Percentiles rank a stretch among this genome's conserved stretches.
These are phyloP conservation scores for Fusarium tuaranense DNA, from an alignment of 2,329 filamentous ascomycete genomes.

Conservation along the genomic window DNA sequence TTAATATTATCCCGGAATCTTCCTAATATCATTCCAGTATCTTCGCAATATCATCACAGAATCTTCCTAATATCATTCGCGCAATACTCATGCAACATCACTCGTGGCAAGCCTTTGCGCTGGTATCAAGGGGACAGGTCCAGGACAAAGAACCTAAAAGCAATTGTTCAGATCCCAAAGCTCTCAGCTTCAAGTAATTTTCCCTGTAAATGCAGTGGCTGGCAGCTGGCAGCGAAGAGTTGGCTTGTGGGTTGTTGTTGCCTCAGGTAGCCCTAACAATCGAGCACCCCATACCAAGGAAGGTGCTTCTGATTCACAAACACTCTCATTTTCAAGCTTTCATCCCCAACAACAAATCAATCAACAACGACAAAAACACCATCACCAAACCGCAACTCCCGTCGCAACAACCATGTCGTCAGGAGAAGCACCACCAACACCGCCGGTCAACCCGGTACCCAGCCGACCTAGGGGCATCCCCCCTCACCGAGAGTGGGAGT, in stretches of 20 bases:
- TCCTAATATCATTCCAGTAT: too few relatives aligned
- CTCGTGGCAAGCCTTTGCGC: neutral
- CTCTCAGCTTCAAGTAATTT: neutral
- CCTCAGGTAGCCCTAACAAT: neutral
- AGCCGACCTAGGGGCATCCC: neutral
- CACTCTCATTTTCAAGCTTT: neutral
- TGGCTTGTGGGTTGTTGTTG: neutral
- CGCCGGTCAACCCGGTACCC: neutral
- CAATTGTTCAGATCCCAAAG: neutral
- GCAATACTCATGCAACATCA: too few relatives aligned
- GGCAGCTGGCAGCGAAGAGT: neutral
- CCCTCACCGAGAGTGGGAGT: neutral
- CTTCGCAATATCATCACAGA: too few relatives aligned
- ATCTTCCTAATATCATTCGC: too few relatives aligned
- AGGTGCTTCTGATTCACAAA: neutral
- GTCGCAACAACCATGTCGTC: neutral
- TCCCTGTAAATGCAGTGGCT: neutral
- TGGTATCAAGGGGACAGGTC: neutral
- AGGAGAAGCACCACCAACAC: neutral
- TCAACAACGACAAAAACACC: neutral
- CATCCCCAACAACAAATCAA: neutral
- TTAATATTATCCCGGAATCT: too few relatives aligned
- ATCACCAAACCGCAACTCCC: neutral
- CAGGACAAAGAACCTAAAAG: neutral
- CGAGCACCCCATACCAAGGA: neutral